Percentiles rank a stretch among this genome's conserved stretches.
phyloP scores from a whole-genome alignment of 257 asterid genomes.

The Henckelia pumila region DNA sequence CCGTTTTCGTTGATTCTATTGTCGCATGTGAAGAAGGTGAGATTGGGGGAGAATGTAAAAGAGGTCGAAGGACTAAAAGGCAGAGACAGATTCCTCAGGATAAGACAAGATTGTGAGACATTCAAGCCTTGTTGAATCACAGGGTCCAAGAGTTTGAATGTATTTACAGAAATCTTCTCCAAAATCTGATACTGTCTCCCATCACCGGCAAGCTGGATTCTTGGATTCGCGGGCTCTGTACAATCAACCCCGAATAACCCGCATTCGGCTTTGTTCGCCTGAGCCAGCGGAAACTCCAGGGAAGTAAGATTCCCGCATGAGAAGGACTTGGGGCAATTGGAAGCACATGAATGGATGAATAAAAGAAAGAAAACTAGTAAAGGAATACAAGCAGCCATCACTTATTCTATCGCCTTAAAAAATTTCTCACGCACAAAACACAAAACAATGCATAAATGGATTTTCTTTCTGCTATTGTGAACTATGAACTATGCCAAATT shows the following conservation, averaged over 20 bases:
- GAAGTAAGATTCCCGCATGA: constrained; percentile 26
- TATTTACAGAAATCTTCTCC: neutral
- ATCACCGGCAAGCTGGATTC: constrained; percentile 17
- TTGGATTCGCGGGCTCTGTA: constrained; percentile 11
- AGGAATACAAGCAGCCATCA: too few species aligned
- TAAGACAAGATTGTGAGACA: neutral
- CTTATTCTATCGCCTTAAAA: too few species aligned
- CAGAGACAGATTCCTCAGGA: neutral
- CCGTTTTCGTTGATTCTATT: neutral
- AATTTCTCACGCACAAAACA: too few species aligned
- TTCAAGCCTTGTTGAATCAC: neutral
- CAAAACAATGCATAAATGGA: too few species aligned
- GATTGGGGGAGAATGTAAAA: constrained; percentile 18
- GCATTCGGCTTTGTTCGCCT: constrained; percentile 8
- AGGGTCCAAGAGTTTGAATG: constrained; percentile 4
- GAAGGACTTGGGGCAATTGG: constrained; percentile 29
- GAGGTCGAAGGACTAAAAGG: constrained; percentile 23
- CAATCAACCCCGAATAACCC: constrained; percentile 34
- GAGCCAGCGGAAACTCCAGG: constrained; percentile 33
- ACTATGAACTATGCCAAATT: too few species aligned
- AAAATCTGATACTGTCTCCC: constrained; percentile 1
- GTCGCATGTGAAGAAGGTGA: constrained; percentile 29
- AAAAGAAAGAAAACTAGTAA: constrained; percentile 16
- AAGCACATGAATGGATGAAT: constrained; percentile 20
- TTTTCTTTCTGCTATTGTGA: too few species aligned